phyloP scores from a whole-genome alignment of 2,329 filamentous ascomycete species.

The Herpotrichia juniperi region DNA sequence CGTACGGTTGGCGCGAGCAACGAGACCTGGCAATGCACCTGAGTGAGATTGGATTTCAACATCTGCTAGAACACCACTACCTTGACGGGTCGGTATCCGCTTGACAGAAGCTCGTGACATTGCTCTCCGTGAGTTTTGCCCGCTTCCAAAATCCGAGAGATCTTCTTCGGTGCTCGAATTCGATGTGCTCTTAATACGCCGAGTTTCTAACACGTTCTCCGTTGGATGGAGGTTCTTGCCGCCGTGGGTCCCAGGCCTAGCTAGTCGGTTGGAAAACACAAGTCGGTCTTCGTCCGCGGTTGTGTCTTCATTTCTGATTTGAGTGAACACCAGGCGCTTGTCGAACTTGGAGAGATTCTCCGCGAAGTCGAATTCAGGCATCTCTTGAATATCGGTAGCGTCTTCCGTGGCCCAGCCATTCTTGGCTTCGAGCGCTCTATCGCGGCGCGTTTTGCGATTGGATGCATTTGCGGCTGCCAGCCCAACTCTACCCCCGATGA shows the following conservation, averaged over 20 bases:
- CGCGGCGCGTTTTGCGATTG: constrained; percentile 52
- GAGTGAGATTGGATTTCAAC: constrained; percentile 32
- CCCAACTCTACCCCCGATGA: constrained; percentile 46
- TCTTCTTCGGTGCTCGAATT: constrained; percentile 43
- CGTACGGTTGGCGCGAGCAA: constrained; percentile 37
- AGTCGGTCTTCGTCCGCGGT: constrained; percentile 90
- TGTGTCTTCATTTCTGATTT: constrained; percentile 86
- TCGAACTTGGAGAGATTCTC: constrained; percentile 92
- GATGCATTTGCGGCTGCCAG: constrained; percentile 44
- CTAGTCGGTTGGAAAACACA: constrained; percentile 81
- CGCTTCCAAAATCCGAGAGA: constrained; percentile 45
- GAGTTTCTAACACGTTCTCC: constrained; percentile 83
- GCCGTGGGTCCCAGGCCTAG: constrained; percentile 56
- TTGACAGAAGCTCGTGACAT: constrained; percentile 49
- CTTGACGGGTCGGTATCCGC: constrained; percentile 44
- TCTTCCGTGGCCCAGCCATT: constrained; percentile 97
- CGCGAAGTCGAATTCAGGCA: constrained; percentile 94
- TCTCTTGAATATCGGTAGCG: constrained; percentile 89
- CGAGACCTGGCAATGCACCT: constrained; percentile 32
- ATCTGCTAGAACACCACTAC: constrained; percentile 49
- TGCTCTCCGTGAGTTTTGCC: constrained; percentile 44
- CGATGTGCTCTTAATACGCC: constrained; percentile 39
- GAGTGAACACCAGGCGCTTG: constrained; percentile 87
- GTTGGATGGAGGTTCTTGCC: constrained; percentile 92
- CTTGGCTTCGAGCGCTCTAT: constrained; percentile 60